Percentiles rank a stretch among this genome's conserved stretches.
These are phyloP conservation scores for Clonostachys byssicola DNA, from an alignment of 2,329 filamentous ascomycete genomes.

Conservation along the genomic window DNA sequence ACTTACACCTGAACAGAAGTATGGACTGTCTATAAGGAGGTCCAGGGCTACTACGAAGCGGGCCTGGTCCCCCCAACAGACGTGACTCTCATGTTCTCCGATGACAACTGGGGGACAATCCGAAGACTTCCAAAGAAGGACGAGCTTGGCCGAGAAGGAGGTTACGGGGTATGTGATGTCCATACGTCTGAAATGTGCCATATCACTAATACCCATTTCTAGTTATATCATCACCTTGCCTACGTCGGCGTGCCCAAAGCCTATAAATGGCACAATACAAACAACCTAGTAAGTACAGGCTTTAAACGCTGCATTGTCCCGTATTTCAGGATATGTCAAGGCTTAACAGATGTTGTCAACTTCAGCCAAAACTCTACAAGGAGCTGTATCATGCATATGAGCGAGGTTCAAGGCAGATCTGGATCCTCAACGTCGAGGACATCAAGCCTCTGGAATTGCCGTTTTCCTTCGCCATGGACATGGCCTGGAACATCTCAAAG, in stretches of 20 bases:
- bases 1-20: constrained; percentile 34
- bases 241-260: constrained; percentile 26
- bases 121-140: constrained; percentile 47
- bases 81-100: constrained; percentile 55
- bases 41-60: constrained; percentile 53
- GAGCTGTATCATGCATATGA: constrained; percentile 47
- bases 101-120: constrained; percentile 58
- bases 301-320: neutral
- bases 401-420: constrained; percentile 52
- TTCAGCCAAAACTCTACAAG: constrained; percentile 23
- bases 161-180: constrained; percentile 39
- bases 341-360: neutral
- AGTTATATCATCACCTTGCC: constrained; percentile 44
- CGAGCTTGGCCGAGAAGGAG: constrained; percentile 47
- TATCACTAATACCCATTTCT: neutral
- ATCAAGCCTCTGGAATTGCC: constrained; percentile 56
- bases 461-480: constrained; percentile 50
- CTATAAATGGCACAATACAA: constrained; percentile 48
- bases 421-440: constrained; percentile 63
- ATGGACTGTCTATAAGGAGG: constrained; percentile 61
- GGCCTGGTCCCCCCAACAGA: constrained; percentile 51
- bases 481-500: constrained; percentile 45
- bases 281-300: constrained; percentile 40
- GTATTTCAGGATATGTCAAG: no score
- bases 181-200: neutral